Conservation (phyloP, 176 grass and related monocot genomes). For the Aegilops umbellulata region DNA sequence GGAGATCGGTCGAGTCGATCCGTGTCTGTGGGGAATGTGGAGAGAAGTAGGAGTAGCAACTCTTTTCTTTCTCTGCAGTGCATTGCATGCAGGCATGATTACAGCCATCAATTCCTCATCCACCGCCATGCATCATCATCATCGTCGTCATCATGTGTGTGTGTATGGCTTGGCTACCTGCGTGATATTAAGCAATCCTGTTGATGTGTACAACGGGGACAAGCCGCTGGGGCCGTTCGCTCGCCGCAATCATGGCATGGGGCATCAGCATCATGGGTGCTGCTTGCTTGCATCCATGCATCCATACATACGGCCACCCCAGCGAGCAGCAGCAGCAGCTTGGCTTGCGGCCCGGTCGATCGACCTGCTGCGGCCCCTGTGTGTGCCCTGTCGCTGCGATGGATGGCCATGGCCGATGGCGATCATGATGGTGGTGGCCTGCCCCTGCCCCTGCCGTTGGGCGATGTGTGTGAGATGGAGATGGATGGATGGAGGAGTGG, state of each 20-base stretch:
- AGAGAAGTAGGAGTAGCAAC: background rate
- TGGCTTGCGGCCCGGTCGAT: background rate
- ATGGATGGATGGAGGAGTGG: background rate
- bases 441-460: slow-evolving; percentile 38
- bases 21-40: background rate
- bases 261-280: slow-evolving; percentile 8
- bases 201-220: slow-evolving; percentile 43
- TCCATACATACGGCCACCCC: slow-evolving; percentile 20
- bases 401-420: background rate
- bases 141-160: background rate
- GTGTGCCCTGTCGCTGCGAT: background rate
- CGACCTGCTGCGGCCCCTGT: background rate
- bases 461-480: background rate
- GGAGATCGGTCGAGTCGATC: background rate
- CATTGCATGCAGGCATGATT: slow-evolving; percentile 28
- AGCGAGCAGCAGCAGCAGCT: background rate
- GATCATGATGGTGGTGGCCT: slow-evolving; percentile 23
- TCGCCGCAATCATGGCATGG: slow-evolving; percentile 36
- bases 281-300: background rate
- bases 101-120: slow-evolving; percentile 51
- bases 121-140: slow-evolving; percentile 22
- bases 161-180: slow-evolving; percentile 30
- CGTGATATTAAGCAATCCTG: slow-evolving; percentile 45
- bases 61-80: slow-evolving; percentile 1
- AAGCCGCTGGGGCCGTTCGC: slow-evolving; percentile 1